Evolutionary conservation across 495 filamentous ascomycete species (phyloP), one percentile per base, ranked within the genome.

Genomic region (Penicillium coffeae): DNA sequence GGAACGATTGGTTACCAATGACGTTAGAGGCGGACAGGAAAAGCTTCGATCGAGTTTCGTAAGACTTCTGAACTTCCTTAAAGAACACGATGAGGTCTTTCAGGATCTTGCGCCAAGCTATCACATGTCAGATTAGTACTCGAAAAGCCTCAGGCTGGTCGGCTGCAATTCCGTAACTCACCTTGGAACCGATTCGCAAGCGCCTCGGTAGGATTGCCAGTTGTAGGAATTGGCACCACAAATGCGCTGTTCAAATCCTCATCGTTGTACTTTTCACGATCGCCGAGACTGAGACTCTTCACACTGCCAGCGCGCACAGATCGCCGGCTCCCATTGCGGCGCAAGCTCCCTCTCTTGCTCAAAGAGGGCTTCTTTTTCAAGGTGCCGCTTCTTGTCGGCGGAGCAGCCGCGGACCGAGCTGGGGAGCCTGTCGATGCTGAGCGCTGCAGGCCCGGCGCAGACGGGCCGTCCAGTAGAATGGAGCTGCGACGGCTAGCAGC

Each of bases 11-110:
- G 59, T 88, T 92, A 68, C 88, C 90, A 54, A 94, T 77, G 16
- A 88, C 78, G 55, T 90, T 89, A 13, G 88, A 85, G 16, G 95
- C 79, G 50, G 93, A 95, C 14, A 87, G 64, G 10, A 95, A 76
- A 8, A 86, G 81, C 61, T 95, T 97, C 2, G 88, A 77, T 42
- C 87, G 85, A 38, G 84, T 79, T 56, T 98, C 93, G 67, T 97
- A 95, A 22, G 89, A 88, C 41, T 82, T 80, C 66, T 96, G 89
- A 16, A 97, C 80, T 69, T 98, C 93, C 54, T 89, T 83, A 66
- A 95, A 97, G 65, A 95, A 98, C 21, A 88, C 75, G 52, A 96
- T 96, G 33, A 96, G 75, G 57, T 96, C 91, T 65, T 98, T 98
- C 22, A 98, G 78, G 10, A 95, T 77, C 75, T 95, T 95, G 32